These are phyloP conservation scores for Kurtzmaniella cleridarum DNA, from an alignment of 805 yeast species.

Conservation along the genomic window DNA sequence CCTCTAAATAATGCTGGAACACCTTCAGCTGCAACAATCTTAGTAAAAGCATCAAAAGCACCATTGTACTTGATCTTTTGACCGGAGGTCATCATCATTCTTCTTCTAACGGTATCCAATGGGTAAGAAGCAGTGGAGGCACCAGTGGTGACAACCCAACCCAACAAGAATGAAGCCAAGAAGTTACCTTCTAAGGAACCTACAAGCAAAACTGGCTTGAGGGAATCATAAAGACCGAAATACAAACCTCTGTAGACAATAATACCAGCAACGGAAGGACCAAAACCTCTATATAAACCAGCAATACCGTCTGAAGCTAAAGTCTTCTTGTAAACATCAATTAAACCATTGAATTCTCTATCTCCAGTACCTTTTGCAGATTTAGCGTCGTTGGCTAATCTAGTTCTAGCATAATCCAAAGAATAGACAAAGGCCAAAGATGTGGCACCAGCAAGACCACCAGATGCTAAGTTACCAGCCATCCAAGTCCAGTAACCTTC, in stretches of 20 bases:
- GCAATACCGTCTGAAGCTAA: slow-evolving; percentile 23
- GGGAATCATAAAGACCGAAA: slow-evolving; percentile 22
- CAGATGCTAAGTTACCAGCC: slow-evolving; percentile 24
- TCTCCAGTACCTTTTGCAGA: slow-evolving; percentile 19
- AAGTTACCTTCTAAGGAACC: slow-evolving; percentile 22
- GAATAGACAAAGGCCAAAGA: slow-evolving; percentile 23
- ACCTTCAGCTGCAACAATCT: slow-evolving; percentile 22
- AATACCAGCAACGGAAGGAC: slow-evolving; percentile 20
- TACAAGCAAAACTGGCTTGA: slow-evolving; percentile 22
- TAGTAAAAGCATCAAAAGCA: slow-evolving; percentile 20
- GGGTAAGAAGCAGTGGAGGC: slow-evolving; percentile 24
- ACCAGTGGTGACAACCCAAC: slow-evolving; percentile 23
- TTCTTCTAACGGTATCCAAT: slow-evolving; percentile 23
- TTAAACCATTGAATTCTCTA: slow-evolving; percentile 22
- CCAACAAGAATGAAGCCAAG: slow-evolving; percentile 22
- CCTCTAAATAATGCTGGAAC: slow-evolving; percentile 20
- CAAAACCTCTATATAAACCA: slow-evolving; percentile 24
- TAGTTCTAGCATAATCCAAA: slow-evolving; percentile 23
- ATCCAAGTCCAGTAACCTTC: slow-evolving; percentile 20
- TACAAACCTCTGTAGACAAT: slow-evolving; percentile 24
- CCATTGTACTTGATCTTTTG: slow-evolving; percentile 22
- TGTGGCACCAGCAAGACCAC: slow-evolving; percentile 25
- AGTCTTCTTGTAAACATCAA: slow-evolving; percentile 22
- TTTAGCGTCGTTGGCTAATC: slow-evolving; percentile 24
- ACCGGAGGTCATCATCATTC: slow-evolving; percentile 25